Evolutionary conservation across 805 yeast genomes (phyloP), one percentile per base, ranked within the genome.

Genomic region (Dipodascus albidus): DNA sequence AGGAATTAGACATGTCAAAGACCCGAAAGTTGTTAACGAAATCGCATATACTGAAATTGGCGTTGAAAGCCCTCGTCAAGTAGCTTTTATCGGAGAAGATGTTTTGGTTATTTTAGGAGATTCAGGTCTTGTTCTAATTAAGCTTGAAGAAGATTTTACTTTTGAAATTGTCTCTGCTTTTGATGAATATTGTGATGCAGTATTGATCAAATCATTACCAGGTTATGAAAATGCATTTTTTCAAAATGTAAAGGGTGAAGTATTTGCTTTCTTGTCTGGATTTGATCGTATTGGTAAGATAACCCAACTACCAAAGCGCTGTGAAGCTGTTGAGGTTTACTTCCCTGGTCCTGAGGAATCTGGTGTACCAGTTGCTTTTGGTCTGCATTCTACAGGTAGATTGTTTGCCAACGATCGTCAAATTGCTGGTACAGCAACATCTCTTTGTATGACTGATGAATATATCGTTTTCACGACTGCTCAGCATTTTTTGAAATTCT

Each of bases 391-490:
- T 3, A 80, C 75, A 57, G 97, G 97, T 53, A 85, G 84, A 62
- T 69, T 93, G 14, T 87, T 72, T 64, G 82, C 81, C 2, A 81
- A 83, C 58, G 75, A 75, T 0, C 70, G 73, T 15, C 81, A 78
- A 55, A 65, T 89, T 14, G 75, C 86, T 1, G 73, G 79, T 2
- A 88, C 91, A 14, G 90, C 87, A 14, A 90, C 98, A 0, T 90
- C 98, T 0, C 67, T 91, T 54, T 75, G 79, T 53, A 69, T 85
- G 11, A 81, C 96, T 0, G 89, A 83, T 44, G 74, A 81, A 4
- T 83, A 85, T 62, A 70, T 91, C 14, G 67, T 87, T 24, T 85
- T 85, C 65, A 93, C 99, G 0, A 90, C 96, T 1, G 95, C 93
- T 3, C 93, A 87, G 58, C 86, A 88, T 57, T 80, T 80, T 57